These are phyloP conservation scores for Aspergillus saccharolyticus DNA, from an alignment of 495 filamentous ascomycete genomes.

Conservation along the genomic window DNA sequence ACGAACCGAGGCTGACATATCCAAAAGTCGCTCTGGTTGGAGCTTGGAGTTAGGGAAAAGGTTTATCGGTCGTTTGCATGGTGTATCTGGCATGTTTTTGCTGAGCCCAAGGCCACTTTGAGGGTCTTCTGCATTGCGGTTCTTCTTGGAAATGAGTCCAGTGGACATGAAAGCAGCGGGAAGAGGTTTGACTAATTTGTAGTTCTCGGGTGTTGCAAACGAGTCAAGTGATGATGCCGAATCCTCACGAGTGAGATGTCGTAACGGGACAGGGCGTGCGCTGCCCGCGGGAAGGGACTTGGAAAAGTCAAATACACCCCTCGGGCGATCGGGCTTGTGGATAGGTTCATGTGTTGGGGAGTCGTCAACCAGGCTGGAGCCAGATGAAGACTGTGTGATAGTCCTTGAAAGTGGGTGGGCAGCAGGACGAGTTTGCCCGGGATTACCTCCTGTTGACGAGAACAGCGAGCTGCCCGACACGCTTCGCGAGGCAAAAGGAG, in stretches of 20 bases:
- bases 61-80: slow-evolving; percentile 77
- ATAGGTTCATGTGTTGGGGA: slow-evolving; percentile 63
- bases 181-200: slow-evolving; percentile 74
- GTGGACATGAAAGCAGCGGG: slow-evolving; percentile 91
- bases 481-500: slow-evolving; percentile 51
- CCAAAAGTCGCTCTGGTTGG: slow-evolving; percentile 50
- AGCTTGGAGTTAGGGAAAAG: slow-evolving; percentile 56
- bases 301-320: slow-evolving; percentile 63
- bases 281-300: slow-evolving; percentile 74
- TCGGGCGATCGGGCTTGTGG: slow-evolving; percentile 48
- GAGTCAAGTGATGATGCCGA: slow-evolving; percentile 45
- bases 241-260: slow-evolving; percentile 38
- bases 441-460: slow-evolving; percentile 15
- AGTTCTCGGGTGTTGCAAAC: slow-evolving; percentile 78
- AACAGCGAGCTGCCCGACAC: slow-evolving; percentile 32
- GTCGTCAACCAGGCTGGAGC: slow-evolving; percentile 69
- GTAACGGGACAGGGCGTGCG: slow-evolving; percentile 40
- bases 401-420: slow-evolving; percentile 84
- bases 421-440: slow-evolving; percentile 20
- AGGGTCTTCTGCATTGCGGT: slow-evolving; percentile 53
- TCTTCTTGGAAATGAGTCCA: slow-evolving; percentile 85
- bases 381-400: slow-evolving; percentile 77
- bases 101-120: slow-evolving; percentile 37
- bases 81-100: slow-evolving; percentile 81
- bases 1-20: slow-evolving; percentile 47